A percentile compares a stretch with the other conserved stretches of the same genome.
These are phyloP conservation scores for Angophora floribunda DNA, from an alignment of 345 rosid genomes.

Conservation along the genomic window DNA sequence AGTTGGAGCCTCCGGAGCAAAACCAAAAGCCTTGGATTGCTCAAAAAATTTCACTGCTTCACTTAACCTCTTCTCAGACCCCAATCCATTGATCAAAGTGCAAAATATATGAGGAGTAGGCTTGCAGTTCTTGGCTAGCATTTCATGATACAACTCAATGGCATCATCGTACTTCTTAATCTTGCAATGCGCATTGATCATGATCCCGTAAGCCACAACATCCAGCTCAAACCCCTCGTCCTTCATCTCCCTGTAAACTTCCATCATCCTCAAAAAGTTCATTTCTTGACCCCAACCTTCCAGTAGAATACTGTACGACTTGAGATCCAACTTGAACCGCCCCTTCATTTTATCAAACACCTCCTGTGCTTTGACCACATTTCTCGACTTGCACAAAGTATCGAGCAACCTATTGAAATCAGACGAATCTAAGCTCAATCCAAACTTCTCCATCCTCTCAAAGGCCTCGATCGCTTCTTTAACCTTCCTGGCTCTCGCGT, in stretches of 20 bases:
- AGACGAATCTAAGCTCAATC: slow-evolving; percentile 40
- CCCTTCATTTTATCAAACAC: slow-evolving; percentile 78
- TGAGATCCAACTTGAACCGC: slow-evolving; percentile 53
- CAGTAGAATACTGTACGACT: slow-evolving; percentile 64
- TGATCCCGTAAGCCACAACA: slow-evolving; percentile 65
- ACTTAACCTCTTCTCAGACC: slow-evolving; percentile 44
- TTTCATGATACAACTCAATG: slow-evolving; percentile 37
- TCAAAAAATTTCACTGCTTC: slow-evolving; percentile 61
- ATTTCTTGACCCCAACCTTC: slow-evolving; percentile 82
- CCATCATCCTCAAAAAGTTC: slow-evolving; percentile 48
- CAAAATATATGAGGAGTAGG: slow-evolving; percentile 74
- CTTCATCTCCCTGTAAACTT: slow-evolving; percentile 65
- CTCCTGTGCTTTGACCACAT: slow-evolving; percentile 61
- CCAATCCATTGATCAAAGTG: slow-evolving; percentile 72
- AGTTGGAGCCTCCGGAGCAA: slow-evolving; percentile 57
- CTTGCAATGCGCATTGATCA: slow-evolving; percentile 67
- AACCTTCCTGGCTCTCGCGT: slow-evolving; percentile 61
- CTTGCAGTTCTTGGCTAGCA: slow-evolving; percentile 49
- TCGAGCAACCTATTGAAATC: slow-evolving; percentile 72
- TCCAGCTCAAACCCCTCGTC: slow-evolving; percentile 75
- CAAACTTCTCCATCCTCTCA: slow-evolving; percentile 64
- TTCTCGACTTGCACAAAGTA: slow-evolving; percentile 55
- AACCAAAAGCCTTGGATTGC: slow-evolving; percentile 46
- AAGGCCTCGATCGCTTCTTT: slow-evolving; percentile 65
- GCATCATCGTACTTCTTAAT: slow-evolving; percentile 49